Evolutionary conservation across 1,284 basidiomycete species (phyloP).

Genomic region (Irpex lacteus): DNA sequence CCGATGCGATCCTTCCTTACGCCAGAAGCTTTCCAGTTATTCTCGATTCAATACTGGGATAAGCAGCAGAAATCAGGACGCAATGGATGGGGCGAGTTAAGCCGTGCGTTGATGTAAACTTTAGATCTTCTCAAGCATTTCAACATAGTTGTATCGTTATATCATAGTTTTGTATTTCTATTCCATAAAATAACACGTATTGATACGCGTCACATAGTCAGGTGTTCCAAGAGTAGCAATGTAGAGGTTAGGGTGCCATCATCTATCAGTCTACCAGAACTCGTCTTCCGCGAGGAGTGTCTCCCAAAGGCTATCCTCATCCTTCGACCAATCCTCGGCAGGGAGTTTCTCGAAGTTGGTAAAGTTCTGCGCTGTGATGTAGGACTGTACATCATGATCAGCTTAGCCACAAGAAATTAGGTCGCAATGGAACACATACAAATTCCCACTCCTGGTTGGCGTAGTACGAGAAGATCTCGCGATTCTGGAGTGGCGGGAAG

Average conservation of each 20-base stretch:
- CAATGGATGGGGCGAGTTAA: slow-evolving; percentile 5
- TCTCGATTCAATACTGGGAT: slow-evolving; percentile 6
- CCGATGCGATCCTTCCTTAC: slow-evolving; percentile 4
- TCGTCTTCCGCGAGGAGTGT: neutral
- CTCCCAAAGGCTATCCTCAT: neutral
- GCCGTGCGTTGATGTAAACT: neutral
- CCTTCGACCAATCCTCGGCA: neutral
- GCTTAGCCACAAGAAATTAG: neutral
- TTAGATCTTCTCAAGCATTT: neutral
- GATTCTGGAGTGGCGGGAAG: neutral
- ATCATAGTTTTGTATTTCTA: neutral
- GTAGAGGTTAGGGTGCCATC: neutral
- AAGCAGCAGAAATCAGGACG: neutral
- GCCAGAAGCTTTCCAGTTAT: slow-evolving; percentile 8
- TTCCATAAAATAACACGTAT: neutral
- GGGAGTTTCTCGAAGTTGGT: neutral
- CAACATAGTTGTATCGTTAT: neutral
- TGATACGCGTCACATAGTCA: neutral
- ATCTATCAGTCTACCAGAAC: neutral
- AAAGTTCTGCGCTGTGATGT: slow-evolving; percentile 1
- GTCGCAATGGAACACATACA: neutral
- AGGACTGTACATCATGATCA: neutral
- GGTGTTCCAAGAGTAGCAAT: no score
- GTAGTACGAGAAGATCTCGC: slow-evolving; percentile 8
- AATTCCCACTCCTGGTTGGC: slow-evolving; percentile 8